These are phyloP conservation scores for Trichosanthes cucumerina DNA, from an alignment of 306 rosid species.

Conservation along the genomic window DNA sequence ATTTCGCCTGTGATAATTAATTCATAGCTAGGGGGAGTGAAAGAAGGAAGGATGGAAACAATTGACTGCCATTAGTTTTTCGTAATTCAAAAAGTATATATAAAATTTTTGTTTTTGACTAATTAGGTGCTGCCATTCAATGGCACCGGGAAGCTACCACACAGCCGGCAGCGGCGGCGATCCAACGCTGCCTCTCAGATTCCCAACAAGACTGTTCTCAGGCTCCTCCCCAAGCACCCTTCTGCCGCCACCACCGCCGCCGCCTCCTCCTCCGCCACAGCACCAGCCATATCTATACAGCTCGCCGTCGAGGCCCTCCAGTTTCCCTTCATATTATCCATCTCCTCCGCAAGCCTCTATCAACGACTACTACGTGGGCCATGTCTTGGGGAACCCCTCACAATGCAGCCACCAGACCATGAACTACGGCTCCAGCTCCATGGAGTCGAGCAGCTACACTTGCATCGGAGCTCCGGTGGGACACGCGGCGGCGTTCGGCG, in stretches of 20 bases:
- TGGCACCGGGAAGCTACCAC: conserved; percentile 42
- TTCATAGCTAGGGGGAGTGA: no score
- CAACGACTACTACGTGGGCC: conserved; percentile 63
- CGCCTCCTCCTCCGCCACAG: conserved; percentile 23
- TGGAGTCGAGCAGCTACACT: conserved; percentile 32
- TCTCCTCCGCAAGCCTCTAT: conserved; percentile 31
- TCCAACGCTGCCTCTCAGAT: conserved; percentile 52
- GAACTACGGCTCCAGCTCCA: conserved; percentile 18
- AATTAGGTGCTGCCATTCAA: conserved; percentile 62
- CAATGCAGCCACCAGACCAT: conserved; percentile 23
- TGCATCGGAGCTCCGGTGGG: conserved; percentile 93
- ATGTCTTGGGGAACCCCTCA: conserved; percentile 33
- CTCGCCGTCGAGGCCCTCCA: conserved; percentile 38
- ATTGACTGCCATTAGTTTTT: not conserved
- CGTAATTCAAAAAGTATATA: no score
- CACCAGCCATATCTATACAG: conserved; percentile 43
- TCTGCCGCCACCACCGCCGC: conserved; percentile 20
- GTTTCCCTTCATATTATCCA: conserved; percentile 38
- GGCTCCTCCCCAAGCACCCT: conserved; percentile 48
- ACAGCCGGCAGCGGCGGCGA: conserved; percentile 24
- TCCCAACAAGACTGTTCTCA: conserved; percentile 57
- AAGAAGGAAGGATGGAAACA: no score
- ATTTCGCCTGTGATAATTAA: no score
- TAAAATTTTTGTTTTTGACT: not conserved
- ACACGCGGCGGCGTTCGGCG: conserved; percentile 21